A percentile compares a stretch with the other conserved stretches of the same genome.
Conservation (phyloP, 768 basidiomycete species). For the Lactarius evosmus region DNA sequence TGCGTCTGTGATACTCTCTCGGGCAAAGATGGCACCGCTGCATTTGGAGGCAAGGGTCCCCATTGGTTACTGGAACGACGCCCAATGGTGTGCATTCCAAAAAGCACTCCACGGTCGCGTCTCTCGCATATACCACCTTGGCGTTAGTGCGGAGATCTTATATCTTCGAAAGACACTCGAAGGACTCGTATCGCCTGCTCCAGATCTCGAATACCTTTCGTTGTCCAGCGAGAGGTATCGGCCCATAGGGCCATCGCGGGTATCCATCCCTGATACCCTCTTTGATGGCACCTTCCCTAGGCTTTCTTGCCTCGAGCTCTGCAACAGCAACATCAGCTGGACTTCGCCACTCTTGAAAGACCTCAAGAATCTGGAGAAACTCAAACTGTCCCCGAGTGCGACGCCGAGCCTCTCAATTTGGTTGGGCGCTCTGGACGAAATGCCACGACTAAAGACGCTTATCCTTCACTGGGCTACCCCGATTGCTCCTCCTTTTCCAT, state of each 20-base stretch:
- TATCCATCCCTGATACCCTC: no score
- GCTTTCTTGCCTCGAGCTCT: neutral
- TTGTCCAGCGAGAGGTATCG: no score
- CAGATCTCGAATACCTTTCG: no score
- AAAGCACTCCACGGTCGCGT: constrained; percentile 4
- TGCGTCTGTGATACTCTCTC: constrained; percentile 2
- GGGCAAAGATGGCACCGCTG: constrained; percentile 14
- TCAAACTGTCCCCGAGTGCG: neutral
- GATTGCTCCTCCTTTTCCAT: neutral
- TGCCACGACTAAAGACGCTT: neutral
- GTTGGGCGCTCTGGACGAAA: constrained; percentile 3
- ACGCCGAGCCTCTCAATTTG: neutral
- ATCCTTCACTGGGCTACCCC: constrained; percentile 2
- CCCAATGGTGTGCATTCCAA: neutral
- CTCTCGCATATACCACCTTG: constrained; percentile 10
- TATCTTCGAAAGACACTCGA: no score
- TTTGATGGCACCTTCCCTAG: neutral
- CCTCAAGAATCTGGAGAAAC: neutral
- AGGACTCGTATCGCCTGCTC: no score
- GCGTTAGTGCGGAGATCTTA: no score
- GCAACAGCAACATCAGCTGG: constrained; percentile 5
- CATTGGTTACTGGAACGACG: no score
- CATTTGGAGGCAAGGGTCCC: neutral
- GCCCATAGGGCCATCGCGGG: no score
- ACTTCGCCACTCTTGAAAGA: constrained; percentile 1